Base-by-base conservation (phyloP, 2,329 filamentous ascomycete genomes). In the Neocatenulostroma microsporum region DNA sequence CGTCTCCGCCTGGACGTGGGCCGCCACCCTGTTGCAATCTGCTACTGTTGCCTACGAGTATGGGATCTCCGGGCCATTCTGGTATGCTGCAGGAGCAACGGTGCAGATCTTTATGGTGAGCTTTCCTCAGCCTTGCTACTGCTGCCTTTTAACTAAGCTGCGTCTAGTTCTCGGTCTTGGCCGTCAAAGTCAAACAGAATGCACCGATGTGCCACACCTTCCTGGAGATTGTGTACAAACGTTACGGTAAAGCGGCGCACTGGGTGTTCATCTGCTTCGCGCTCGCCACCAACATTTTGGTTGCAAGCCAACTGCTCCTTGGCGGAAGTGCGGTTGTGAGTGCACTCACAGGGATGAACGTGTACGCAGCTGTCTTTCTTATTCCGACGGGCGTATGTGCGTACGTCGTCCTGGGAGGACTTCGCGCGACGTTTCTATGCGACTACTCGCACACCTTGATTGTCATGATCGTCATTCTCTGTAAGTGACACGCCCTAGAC, bases 1-100 rank as follows among this genome's bases (percentile, higher is more conserved):
- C n/a, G 85, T 94, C 3, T 88, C 82, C 12, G 87, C 82, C 4
- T 94, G 88, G 87, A 94, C 87, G 0, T 94, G 86, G 86, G 86
- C 85, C 1, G 86, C 53, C 9, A 57, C 53, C 3, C 39, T 56
- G 11, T 36, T 57, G 7, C 51, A 54, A 13, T 83, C 77, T 2
- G 80, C 83, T 1, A 76, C 79, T n/a, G 82, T 94, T 13, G 84
- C 84, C 44, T 94, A 94, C 60, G 70, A 76, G 7, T 59, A 59
- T 55, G 77, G 78, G 33, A 73, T 81, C 30, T 77, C 73, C 2
- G 78, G 78, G 1, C 76, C 78, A 1, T 81, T 82, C 58, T 79
- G 68, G 66, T 76, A 76, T 54, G 83, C 79, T 10, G 83, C 25
- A 71, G 65, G 66, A 13, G 85, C 84, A 9, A 87, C 82, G 0